Evolutionary conservation across 306 rosid genomes (phyloP), one percentile per base, ranked within the genome.

Genomic region (Medicago ruthenica): DNA sequence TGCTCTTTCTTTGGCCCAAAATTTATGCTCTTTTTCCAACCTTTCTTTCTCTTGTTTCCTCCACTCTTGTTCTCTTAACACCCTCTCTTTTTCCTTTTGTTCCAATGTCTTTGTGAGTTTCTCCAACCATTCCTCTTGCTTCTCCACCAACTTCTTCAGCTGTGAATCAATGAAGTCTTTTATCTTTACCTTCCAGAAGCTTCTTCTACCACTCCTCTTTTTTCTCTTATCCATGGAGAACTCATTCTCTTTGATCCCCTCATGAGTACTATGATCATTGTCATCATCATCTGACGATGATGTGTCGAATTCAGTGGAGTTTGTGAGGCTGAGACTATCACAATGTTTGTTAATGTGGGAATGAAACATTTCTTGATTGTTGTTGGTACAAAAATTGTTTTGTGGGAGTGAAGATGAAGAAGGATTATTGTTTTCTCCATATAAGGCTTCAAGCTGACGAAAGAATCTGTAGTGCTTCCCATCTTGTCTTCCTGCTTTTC

Each of bases 401-500:
- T 90, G 94, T 36, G 88, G 93, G 66, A 84, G 31, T 15, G 92
- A 70, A 9, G 76, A 67, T 71, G 77, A 70, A 60, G 41, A 60
- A 15, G 67, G 67, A 20, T 48, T 54, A 11, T 51, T 82, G 73
- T 87, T 83, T 81, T 86, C 98, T 15, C 99, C 99, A 39, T 88
- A 96, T 70, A 96, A 91, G 64, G 99, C 99, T 83, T 96, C 99
- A 18, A 96, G 93, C 66, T 96, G 99, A 13, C 99, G 96, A 73
- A 96, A 96, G 86, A 96, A 96, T 55, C 99, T 89, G 83, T 96
- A 96, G 21, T 92, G 92, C 75, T 96, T 96, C 36, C 98, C 98
- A 74, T 96, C 99, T 79, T 96, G 99, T 86, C 99, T 89, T 75
- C 98, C 97, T 9, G 98, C 96, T 24, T 92, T 96, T 1, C 99